A percentile compares a stretch with the other conserved stretches of the same genome.
Conservation (phyloP, 192 early-diverging fungal genomes). For the Podila epicladia region DNA sequence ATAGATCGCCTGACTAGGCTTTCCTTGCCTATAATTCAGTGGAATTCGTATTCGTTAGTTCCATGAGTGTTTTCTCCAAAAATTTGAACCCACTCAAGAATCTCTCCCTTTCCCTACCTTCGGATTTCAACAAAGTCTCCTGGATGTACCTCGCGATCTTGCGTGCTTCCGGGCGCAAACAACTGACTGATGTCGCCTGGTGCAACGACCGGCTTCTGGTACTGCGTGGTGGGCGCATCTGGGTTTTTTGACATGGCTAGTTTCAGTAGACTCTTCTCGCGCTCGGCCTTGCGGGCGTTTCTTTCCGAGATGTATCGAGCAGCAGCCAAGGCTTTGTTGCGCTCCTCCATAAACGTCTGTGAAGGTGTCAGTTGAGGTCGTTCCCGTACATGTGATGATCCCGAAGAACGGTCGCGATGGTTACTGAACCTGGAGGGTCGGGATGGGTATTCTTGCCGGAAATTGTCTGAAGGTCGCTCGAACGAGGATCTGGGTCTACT, state of each 20-base stretch:
- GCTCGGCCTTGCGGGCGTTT: background rate
- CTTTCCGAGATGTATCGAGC: constrained; percentile 10
- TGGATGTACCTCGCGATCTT: constrained; percentile 28
- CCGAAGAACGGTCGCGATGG: background rate
- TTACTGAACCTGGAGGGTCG: too few relatives aligned
- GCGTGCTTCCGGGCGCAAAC: constrained; percentile 23
- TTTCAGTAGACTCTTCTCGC: constrained; percentile 2
- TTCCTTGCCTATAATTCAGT: constrained; percentile 8
- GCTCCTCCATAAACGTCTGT: constrained; percentile 23
- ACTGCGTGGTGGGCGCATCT: constrained; percentile 5
- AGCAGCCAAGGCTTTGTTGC: constrained; percentile 3
- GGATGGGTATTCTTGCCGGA: too few relatives aligned
- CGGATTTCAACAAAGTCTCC: constrained; percentile 48
- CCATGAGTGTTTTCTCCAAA: background rate
- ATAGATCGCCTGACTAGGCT: constrained; percentile 14
- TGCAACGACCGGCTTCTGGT: background rate
- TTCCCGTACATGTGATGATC: background rate
- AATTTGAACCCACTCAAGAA: background rate
- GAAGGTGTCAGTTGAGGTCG: constrained; percentile 11
- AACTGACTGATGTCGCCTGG: constrained; percentile 19
- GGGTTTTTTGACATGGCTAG: constrained; percentile 1
- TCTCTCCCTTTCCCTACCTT: constrained; percentile 3
- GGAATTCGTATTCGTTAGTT: background rate
- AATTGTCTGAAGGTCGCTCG: too few relatives aligned
- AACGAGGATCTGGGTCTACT: too few relatives aligned